Percentiles rank a stretch among this genome's conserved stretches.
phyloP scores from a whole-genome alignment of 805 yeast species.

The Ogataea salicorniae region DNA sequence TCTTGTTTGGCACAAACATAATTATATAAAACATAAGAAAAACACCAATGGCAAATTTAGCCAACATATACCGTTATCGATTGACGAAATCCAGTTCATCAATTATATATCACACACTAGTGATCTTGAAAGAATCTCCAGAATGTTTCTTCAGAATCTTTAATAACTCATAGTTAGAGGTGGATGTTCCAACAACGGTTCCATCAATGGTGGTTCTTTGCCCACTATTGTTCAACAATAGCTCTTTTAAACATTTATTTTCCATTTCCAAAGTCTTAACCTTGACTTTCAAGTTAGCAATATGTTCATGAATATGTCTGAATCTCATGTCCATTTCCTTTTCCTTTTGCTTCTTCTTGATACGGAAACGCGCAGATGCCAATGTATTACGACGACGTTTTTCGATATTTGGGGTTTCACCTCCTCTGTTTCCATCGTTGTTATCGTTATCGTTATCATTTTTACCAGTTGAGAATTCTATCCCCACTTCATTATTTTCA shows the following conservation, averaged over 20 bases:
- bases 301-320: conserved; percentile 37
- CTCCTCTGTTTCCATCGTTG: not conserved
- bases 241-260: conserved; percentile 49
- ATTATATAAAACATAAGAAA: too few relatives aligned
- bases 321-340: conserved; percentile 52
- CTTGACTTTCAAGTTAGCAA: conserved; percentile 39
- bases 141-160: conserved; percentile 18
- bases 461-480: not conserved
- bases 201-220: conserved; percentile 7
- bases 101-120: conserved; percentile 11
- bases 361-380: conserved; percentile 60
- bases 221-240: conserved; percentile 21
- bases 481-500: too few relatives aligned
- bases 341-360: conserved; percentile 56
- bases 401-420: conserved; percentile 24
- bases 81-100: not conserved
- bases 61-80: too few relatives aligned
- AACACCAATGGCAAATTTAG: too few relatives aligned
- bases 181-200: conserved; percentile 27
- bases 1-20: too few relatives aligned
- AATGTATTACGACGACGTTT: conserved; percentile 58
- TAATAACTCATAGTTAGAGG: conserved; percentile 22
- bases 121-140: conserved; percentile 19
- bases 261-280: conserved; percentile 57
- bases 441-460: not conserved